Evolutionary conservation across 352 stramenopile species (phyloP).

Genomic region (Globisporangium nunn): DNA sequence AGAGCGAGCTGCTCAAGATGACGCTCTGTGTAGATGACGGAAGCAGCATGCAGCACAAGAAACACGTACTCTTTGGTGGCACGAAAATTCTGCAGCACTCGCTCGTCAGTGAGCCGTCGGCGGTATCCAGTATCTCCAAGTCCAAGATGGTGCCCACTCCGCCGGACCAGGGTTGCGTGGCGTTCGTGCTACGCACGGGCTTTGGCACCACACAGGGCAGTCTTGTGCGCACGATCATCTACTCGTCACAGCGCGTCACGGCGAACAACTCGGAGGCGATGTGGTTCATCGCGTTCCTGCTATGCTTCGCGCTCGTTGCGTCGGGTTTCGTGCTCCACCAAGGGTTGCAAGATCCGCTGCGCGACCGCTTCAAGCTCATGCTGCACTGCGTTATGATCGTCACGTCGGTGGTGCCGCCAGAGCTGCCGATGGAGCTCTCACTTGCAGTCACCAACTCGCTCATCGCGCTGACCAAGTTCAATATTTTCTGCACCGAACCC

Average conservation of each 20-base stretch:
- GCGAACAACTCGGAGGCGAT: slow-evolving; percentile 90
- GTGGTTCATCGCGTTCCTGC: slow-evolving; percentile 89
- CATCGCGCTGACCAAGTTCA: slow-evolving; percentile 74
- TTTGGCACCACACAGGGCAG: slow-evolving; percentile 92
- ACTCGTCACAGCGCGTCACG: slow-evolving; percentile 88
- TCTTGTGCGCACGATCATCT: slow-evolving; percentile 93
- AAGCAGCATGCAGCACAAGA: slow-evolving; percentile 28
- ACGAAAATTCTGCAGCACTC: slow-evolving; percentile 44
- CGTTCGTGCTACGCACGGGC: slow-evolving; percentile 87
- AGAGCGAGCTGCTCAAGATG: slow-evolving; percentile 10
- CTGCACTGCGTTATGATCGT: slow-evolving; percentile 96
- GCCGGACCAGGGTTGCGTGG: slow-evolving; percentile 84
- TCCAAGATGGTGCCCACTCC: slow-evolving; percentile 19
- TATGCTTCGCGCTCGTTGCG: slow-evolving; percentile 87
- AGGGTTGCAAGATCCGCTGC: slow-evolving; percentile 31
- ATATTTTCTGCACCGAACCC: slow-evolving; percentile 93
- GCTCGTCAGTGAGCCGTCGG: slow-evolving; percentile 5
- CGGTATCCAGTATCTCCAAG: neutral
- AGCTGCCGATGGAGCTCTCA: slow-evolving; percentile 93
- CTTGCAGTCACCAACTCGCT: slow-evolving; percentile 93
- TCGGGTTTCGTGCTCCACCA: slow-evolving; percentile 77
- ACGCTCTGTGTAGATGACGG: slow-evolving; percentile 22
- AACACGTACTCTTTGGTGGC: slow-evolving; percentile 77
- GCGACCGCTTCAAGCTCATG: slow-evolving; percentile 87
- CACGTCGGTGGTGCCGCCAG: slow-evolving; percentile 92